These are phyloP conservation scores for Anaeromyces robustus DNA, from an alignment of 192 early-diverging fungal species.

Conservation along the genomic window DNA sequence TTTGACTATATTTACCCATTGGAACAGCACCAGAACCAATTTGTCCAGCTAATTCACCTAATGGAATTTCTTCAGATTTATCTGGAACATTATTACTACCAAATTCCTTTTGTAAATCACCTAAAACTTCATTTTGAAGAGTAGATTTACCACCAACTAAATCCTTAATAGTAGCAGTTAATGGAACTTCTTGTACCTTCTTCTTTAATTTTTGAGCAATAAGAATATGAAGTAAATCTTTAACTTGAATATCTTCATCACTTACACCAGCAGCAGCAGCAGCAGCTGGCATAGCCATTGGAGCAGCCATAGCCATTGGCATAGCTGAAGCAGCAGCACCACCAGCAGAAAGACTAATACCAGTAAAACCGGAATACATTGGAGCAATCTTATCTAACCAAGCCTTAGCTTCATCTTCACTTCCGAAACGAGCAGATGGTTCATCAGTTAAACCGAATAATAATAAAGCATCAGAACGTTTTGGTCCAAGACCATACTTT, in stretches of 20 bases:
- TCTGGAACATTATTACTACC: slow-evolving; percentile 59
- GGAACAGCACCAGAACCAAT: slow-evolving; percentile 34
- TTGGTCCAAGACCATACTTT: slow-evolving; percentile 58
- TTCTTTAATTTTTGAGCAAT: slow-evolving; percentile 88
- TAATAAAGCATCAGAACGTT: slow-evolving; percentile 56
- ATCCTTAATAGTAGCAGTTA: slow-evolving; percentile 75
- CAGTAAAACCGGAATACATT: neutral
- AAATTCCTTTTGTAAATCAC: slow-evolving; percentile 88
- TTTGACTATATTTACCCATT: slow-evolving; percentile 68
- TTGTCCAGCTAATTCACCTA: slow-evolving; percentile 58
- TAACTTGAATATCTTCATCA: slow-evolving; percentile 55
- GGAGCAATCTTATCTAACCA: slow-evolving; percentile 24
- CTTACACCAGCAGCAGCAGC: slow-evolving; percentile 65
- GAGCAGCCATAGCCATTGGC: slow-evolving; percentile 13
- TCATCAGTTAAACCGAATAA: slow-evolving; percentile 69
- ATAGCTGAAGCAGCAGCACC: neutral
- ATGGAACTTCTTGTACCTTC: slow-evolving; percentile 50
- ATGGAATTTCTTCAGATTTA: slow-evolving; percentile 78
- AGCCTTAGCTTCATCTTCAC: slow-evolving; percentile 54
- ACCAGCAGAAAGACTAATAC: neutral
- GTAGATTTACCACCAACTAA: slow-evolving; percentile 92
- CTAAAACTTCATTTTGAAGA: slow-evolving; percentile 89
- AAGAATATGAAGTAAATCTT: slow-evolving; percentile 37
- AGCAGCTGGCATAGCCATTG: slow-evolving; percentile 34
- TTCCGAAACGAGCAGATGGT: slow-evolving; percentile 57